phyloP scores from a whole-genome alignment of 345 rosid genomes.

The Balakata baccata region DNA sequence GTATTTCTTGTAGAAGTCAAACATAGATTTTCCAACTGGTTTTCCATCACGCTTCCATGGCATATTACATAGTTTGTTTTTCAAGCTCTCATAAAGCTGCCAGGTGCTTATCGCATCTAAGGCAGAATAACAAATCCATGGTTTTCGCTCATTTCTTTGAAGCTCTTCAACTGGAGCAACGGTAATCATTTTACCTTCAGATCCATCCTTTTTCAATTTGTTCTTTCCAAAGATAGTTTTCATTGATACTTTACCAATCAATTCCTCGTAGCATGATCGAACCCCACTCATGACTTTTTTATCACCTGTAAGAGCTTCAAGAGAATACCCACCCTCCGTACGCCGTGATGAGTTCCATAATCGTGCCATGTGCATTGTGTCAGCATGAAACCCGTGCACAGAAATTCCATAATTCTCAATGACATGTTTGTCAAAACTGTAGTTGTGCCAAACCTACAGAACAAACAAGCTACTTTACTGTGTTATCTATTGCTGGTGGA shows the following conservation, averaged over 20 bases:
- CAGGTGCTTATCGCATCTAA: slow-evolving; percentile 88
- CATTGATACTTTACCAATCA: slow-evolving; percentile 88
- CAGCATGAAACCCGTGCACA: slow-evolving; percentile 88
- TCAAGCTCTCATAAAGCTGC: slow-evolving; percentile 76
- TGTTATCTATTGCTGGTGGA: slow-evolving; percentile 5
- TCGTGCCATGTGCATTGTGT: slow-evolving; percentile 99
- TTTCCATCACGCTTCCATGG: slow-evolving; percentile 63
- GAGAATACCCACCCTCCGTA: slow-evolving; percentile 80
- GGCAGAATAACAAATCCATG: slow-evolving; percentile 91
- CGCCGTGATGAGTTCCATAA: slow-evolving; percentile 90
- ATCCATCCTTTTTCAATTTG: slow-evolving; percentile 84
- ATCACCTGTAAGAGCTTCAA: slow-evolving; percentile 88
- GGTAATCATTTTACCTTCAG: slow-evolving; percentile 65
- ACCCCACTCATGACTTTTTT: slow-evolving; percentile 48
- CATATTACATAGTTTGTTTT: slow-evolving; percentile 40
- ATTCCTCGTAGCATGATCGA: slow-evolving; percentile 38
- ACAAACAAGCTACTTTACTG: slow-evolving; percentile 16
- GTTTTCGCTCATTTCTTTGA: slow-evolving; percentile 64
- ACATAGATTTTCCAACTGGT: slow-evolving; percentile 49
- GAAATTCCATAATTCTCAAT: slow-evolving; percentile 70
- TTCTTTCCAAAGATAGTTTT: slow-evolving; percentile 75
- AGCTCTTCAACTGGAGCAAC: slow-evolving; percentile 85
- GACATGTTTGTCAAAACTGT: slow-evolving; percentile 88
- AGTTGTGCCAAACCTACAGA: slow-evolving; percentile 95
- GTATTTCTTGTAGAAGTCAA: slow-evolving; percentile 67